Conservation (phyloP, 2,329 filamentous ascomycete genomes). For the Tolypocladium ophioglossoides region DNA sequence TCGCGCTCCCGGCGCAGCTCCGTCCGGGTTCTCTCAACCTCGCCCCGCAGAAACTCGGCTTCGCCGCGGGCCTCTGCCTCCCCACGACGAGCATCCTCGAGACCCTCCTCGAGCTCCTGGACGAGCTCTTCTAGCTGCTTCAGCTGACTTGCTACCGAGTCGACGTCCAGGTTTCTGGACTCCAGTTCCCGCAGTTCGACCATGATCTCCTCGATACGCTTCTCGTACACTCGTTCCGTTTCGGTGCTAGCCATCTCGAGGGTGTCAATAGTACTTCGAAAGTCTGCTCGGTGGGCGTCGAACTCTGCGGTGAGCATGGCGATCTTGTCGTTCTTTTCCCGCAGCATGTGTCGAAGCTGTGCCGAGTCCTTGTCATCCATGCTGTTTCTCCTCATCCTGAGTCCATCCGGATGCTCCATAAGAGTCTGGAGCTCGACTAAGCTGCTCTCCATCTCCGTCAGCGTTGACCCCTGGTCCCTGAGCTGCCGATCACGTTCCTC, state of each 20-base stretch:
- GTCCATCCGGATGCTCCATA: constrained; percentile 47
- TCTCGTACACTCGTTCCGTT: constrained; percentile 92
- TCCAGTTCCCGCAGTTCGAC: constrained; percentile 75
- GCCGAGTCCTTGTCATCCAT: constrained; percentile 60
- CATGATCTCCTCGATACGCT: constrained; percentile 77
- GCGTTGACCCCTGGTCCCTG: constrained; percentile 72
- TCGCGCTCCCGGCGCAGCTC: constrained; percentile 84
- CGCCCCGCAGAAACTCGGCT: constrained; percentile 88
- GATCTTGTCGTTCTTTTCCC: constrained; percentile 97
- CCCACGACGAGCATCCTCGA: constrained; percentile 87
- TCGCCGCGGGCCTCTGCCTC: constrained; percentile 94
- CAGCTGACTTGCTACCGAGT: constrained; percentile 79
- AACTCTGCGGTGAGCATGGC: constrained; percentile 88
- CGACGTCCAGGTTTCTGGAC: constrained; percentile 77
- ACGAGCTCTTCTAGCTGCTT: constrained; percentile 95
- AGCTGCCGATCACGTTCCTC: constrained; percentile 79
- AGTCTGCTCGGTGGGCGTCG: constrained; percentile 88
- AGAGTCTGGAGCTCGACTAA: constrained; percentile 66
- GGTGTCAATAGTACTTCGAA: constrained; percentile 92
- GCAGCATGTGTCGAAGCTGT: constrained; percentile 70
- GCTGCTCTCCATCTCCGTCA: constrained; percentile 84
- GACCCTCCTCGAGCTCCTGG: constrained; percentile 89
- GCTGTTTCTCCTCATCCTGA: constrained; percentile 31
- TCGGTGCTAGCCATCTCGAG: constrained; percentile 91
- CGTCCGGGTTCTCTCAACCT: constrained; percentile 82